Base-by-base conservation (phyloP, 305 asterid species). In the Nicotiana rustica region DNA sequence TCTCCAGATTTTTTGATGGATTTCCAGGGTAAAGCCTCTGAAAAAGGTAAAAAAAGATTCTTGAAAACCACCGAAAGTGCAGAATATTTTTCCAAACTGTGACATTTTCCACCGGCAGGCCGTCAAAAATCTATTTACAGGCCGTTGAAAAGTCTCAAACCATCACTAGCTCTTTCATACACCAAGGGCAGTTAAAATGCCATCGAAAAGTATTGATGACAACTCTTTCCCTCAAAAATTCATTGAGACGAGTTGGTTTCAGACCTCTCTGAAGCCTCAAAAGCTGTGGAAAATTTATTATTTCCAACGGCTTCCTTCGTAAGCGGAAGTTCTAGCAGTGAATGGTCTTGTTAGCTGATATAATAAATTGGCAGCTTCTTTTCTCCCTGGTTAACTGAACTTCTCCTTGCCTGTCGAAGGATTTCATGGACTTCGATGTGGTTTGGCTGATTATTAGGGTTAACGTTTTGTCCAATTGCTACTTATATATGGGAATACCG, bases 31-130 rank as follows among this genome's bases (percentile, higher is more conserved):
- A 70, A 70, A 44, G 60, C 36, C 5, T 5, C 47, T 7, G 35
- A 41, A 44, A 69, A 70, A 70, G 59, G 59, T 70, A 25, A 70
- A 41, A 70, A 41, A 70, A 70, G 18, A 36, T 68, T 38, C 57
- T 17, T 38, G 19, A 69, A 61, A 52, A 29, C 56, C 31, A 67
- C 18, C 25, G 41, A 15, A 68, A 36, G 56, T 68, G 56, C 77
- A 68, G 10, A 68, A 36, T 29, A 10, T 68, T 68, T 68, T n/a
- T 36, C 77, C 31, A 15, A 52, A 38, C n/a, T 18, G 59, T 56
- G 44, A 18, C 77, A 38, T 56, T 69, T 41, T 41, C 49, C 49
- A 41, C 1, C 3, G 10, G 49, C 49, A 7, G 49, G 49, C 49
- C 10, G 10, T 41, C 10, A 41, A 41, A 41, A 41, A 41, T 41